Base-by-base conservation (phyloP, 1,284 basidiomycete genomes). In the Clitocybe nebularis region DNA sequence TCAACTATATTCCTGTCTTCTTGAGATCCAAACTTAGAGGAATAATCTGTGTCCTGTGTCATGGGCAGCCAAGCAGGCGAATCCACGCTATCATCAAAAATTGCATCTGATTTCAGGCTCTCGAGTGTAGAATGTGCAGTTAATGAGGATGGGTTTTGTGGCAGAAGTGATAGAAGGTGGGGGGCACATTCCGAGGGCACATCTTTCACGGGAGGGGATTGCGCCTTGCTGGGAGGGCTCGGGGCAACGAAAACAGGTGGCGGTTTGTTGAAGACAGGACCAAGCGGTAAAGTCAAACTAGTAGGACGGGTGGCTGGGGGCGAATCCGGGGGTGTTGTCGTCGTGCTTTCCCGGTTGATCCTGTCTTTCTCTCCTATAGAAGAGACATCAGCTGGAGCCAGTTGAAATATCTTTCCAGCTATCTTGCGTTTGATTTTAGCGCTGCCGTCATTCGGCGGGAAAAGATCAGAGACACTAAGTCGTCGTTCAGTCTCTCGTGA, bases 261-360 rank as follows among this genome's bases (percentile, higher is more conserved):
- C 4, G 71, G 79, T 53, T 77, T 79, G 51, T 74, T 77, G 61
- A 85, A 82, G 3, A 82, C 75, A 2, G 73, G 71, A 5, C 56
- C 68, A 9, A 59, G 47, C 4, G 68, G 70, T 19, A 63, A 56
- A 22, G 48, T 52, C 50, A 73, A 67, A 28, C 54, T 58, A 3
- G 53, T 48, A 3, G 60, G 52, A 21, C 71, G 68, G 8, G 68
- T 45, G 3, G 60, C 50, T 14, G 75, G 72, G 6, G 78, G 77
- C 5, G 81, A 79, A 47, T 75, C 61, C 4, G 78, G 74, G 28
- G 81, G 79, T 7, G 81, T 82, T 11, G 77, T 81, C 5, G 79
- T 76, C 2, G 65, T 61, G 36, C 62, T 67, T 35, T 60, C 54
- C 10, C 54, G 53, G 10, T 53, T 49, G 9, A 28, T 16, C 21